Conservation (phyloP, 768 basidiomycete species). For the Trametes cubensis region DNA sequence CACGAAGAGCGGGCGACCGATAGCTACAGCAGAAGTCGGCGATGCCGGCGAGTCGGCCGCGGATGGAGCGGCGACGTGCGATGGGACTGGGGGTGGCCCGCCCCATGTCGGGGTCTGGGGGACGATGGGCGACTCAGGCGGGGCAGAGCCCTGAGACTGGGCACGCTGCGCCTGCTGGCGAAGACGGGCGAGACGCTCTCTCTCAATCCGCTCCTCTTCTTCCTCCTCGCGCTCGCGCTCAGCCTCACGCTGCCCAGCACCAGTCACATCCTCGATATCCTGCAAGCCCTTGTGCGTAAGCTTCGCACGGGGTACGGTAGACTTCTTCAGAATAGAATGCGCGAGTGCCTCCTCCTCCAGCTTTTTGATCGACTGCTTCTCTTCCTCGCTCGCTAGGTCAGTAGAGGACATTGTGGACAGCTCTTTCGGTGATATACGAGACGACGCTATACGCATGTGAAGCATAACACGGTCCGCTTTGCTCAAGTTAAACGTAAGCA, state of each 20-base stretch:
- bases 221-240: slow-evolving; percentile 61
- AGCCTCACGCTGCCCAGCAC: slow-evolving; percentile 48
- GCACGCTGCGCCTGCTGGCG: slow-evolving; percentile 44
- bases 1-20: slow-evolving; percentile 38
- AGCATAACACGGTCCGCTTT: slow-evolving; percentile 78
- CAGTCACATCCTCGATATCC: slow-evolving; percentile 82
- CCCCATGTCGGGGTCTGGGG: slow-evolving; percentile 54
- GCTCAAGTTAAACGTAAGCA: slow-evolving; percentile 85
- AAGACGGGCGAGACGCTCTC: slow-evolving; percentile 67
- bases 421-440: slow-evolving; percentile 65
- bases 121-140: slow-evolving; percentile 70
- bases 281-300: slow-evolving; percentile 93
- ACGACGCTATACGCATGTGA: slow-evolving; percentile 75
- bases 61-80: slow-evolving; percentile 42
- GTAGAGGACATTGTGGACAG: slow-evolving; percentile 86
- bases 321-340: slow-evolving; percentile 81
- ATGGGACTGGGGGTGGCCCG: slow-evolving; percentile 58
- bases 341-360: slow-evolving; percentile 82
- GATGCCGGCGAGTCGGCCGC: slow-evolving; percentile 30
- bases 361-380: slow-evolving; percentile 77
- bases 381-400: slow-evolving; percentile 87
- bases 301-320: slow-evolving; percentile 68
- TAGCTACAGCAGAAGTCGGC: slow-evolving; percentile 31
- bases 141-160: slow-evolving; percentile 57
- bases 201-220: slow-evolving; percentile 60